Base-by-base conservation (phyloP, 2,329 filamentous ascomycete genomes). In the Monosporascus sp. region DNA sequence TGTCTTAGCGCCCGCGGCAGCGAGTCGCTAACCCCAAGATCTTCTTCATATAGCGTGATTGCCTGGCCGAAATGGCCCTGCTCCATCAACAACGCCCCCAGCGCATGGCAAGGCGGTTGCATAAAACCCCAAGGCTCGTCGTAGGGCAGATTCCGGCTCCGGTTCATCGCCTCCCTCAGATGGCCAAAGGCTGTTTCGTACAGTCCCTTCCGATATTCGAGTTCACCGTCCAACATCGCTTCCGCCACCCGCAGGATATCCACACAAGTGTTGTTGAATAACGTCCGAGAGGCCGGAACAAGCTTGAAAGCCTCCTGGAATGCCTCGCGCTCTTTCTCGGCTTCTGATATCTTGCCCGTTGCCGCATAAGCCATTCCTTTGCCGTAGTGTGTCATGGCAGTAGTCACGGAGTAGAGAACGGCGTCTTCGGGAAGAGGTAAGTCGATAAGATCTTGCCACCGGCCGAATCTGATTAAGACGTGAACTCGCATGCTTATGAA, bases 81-180 rank as follows among this genome's bases (percentile, higher is more conserved):
- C 63, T 91, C 87, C 14, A 89, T 73, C 31, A 89, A 66, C 3
- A 91, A 72, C 0, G 87, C 87, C 1, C 84, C 87, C 49, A 86
- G 86, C 0, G 87, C 87, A 66, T 91, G 87, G 3, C 86, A 75
- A 0, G 83, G 81, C 0, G 87, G 87, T 64, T 88, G 85, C 86
- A 91, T 90, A 87, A 87, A 91, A 0, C 85, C 85, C 87, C 87
- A 90, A 0, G 88, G 88, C 65, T 91, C 88, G 48, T 86, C 84
- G 56, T 88, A 91, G 0, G 82, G 83, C 27, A 91, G 74, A 0
- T 66, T 69, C 61, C 88, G 86, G 57, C 89, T 85, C 2, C 81
- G 74, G 1, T 70, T 64, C 22, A 88, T 82, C 0, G 86, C 78
- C 11, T 72, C 73, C 1, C 78, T 76, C 3, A 91, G 72, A 50